A percentile compares a stretch with the other conserved stretches of the same genome.
These are phyloP conservation scores for Verticillium longisporum DNA, from an alignment of 2,329 filamentous ascomycete species.

Conservation along the genomic window DNA sequence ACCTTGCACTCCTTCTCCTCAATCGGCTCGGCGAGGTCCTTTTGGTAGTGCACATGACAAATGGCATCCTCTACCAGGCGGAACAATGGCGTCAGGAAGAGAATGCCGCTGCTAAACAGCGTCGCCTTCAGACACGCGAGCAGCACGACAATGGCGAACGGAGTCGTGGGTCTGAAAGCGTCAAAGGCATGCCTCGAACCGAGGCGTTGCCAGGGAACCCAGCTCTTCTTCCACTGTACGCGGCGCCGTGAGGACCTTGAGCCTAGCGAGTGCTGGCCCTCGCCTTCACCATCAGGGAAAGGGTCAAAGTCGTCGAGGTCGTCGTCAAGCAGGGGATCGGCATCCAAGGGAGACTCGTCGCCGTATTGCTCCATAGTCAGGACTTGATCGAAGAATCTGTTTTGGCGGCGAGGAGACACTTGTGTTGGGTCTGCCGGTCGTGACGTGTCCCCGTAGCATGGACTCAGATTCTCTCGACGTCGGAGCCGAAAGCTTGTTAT, in stretches of 20 bases:
- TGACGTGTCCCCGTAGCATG: too few species aligned
- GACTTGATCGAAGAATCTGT: too few species aligned
- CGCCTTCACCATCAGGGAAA: not conserved
- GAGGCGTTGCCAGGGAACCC: not conserved
- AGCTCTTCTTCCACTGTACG: not conserved
- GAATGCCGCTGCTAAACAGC: slow-evolving; percentile 23
- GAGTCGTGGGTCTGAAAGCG: slow-evolving; percentile 8
- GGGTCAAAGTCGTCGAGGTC: not conserved
- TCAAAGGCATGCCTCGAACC: not conserved
- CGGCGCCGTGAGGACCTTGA: not conserved
- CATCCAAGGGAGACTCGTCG: not conserved
- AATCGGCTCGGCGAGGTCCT: slow-evolving; percentile 23
- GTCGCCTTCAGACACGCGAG: slow-evolving; percentile 27
- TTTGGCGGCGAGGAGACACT: not conserved
- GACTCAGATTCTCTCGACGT: too few species aligned
- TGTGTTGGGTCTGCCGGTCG: too few species aligned
- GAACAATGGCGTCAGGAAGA: slow-evolving; percentile 29
- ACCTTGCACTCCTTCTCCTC: slow-evolving; percentile 36
- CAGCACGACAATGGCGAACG: slow-evolving; percentile 24
- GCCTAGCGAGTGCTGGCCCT: not conserved
- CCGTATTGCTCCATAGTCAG: not conserved
- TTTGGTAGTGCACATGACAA: slow-evolving; percentile 28
- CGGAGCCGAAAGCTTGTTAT: too few species aligned
- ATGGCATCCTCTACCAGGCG: slow-evolving; percentile 33
- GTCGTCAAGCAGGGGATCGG: not conserved